A percentile compares a stretch with the other conserved stretches of the same genome.
Conservation (phyloP, 208 protist genomes). For the Vickermania ingenoplastis region DNA sequence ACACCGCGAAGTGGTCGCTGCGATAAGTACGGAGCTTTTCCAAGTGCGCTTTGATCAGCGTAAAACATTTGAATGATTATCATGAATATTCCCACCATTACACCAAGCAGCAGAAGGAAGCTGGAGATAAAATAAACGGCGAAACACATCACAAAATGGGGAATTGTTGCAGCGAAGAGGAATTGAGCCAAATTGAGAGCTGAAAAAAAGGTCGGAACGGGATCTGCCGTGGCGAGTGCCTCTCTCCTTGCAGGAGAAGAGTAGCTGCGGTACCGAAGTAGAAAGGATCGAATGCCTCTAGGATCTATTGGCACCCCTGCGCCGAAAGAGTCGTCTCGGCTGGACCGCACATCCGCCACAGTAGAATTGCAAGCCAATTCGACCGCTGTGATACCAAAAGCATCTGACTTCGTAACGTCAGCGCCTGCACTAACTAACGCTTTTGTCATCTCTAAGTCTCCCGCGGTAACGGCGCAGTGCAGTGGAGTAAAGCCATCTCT, state of each 20-base stretch:
- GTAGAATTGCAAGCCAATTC: slow-evolving; percentile 6
- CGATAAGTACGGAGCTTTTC: neutral
- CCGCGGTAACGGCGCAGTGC: slow-evolving; percentile 45
- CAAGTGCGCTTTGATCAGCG: slow-evolving; percentile 5
- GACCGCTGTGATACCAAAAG: slow-evolving; percentile 12
- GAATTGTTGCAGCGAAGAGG: slow-evolving; percentile 11
- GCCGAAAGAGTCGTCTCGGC: neutral
- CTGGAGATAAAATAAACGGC: slow-evolving; percentile 12
- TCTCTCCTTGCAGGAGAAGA: slow-evolving; percentile 13
- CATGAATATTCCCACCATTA: slow-evolving; percentile 11
- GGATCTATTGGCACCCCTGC: slow-evolving; percentile 5
- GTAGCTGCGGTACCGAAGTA: slow-evolving; percentile 18
- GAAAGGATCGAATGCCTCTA: slow-evolving; percentile 10
- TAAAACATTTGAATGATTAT: slow-evolving; percentile 13
- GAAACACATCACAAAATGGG: slow-evolving; percentile 21
- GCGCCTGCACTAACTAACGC: slow-evolving; percentile 50
- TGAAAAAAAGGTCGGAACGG: slow-evolving; percentile 10
- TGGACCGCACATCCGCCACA: neutral
- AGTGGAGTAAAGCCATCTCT: slow-evolving; percentile 27
- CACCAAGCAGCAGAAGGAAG: slow-evolving; percentile 14
- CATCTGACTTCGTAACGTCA: slow-evolving; percentile 9
- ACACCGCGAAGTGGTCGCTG: slow-evolving; percentile 15
- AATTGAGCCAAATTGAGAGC: slow-evolving; percentile 6
- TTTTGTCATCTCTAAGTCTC: slow-evolving; percentile 38
- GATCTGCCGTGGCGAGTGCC: slow-evolving; percentile 13